Base-by-base conservation (phyloP, 169 alveolate species). In the Cryptosporidium viatorum region DNA sequence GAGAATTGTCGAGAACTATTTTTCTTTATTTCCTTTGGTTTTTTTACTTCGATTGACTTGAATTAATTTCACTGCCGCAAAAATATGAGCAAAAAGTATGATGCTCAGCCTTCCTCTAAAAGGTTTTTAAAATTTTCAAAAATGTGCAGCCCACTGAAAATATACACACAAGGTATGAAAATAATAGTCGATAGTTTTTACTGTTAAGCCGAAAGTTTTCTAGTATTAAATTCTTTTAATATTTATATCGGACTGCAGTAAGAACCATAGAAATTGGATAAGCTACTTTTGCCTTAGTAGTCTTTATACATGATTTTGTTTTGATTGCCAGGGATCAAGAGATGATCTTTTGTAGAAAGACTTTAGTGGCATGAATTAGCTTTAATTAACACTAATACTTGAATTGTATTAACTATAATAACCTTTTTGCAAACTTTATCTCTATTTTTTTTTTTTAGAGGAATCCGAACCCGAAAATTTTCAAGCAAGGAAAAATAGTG, bases 101-200 rank as follows among this genome's bases (percentile, higher is more conserved):
- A 26, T 55, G 12, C 35, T 23, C 29, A 18, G 10, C 18, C 35
- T 26, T 8, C 3, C 35, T 29, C 31, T 55, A 55, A 10, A 26
- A 10, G 35, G 67, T 55, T 55, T n/a, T 55, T 26, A 26, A 55
- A 26, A 55, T n/a, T 55, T n/a, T 37, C 67, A 23, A 55, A 16
- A 16, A 21, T 55, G 0, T 37, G 35, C 31, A 55, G 18, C 7
- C 3, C 37, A 23, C 18, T 55, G 10, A 55, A 8, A n/a, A 55
- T 26, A 16, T 10, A 21, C 67, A 55, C 67, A 55, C 67, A 55
- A 55, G 67, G 67, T 55, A 55, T 6, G 67, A 55, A 55, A 55
- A 55, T 7, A 55, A 55, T 55, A 16, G 35, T 55, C 23, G 29
- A n/a, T 8, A 21, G 29, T 55, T 55, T 26, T 55, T 55, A 26